These are phyloP conservation scores for Xylariaceae sp. DNA, from an alignment of 2,329 filamentous ascomycete genomes.

Conservation along the genomic window DNA sequence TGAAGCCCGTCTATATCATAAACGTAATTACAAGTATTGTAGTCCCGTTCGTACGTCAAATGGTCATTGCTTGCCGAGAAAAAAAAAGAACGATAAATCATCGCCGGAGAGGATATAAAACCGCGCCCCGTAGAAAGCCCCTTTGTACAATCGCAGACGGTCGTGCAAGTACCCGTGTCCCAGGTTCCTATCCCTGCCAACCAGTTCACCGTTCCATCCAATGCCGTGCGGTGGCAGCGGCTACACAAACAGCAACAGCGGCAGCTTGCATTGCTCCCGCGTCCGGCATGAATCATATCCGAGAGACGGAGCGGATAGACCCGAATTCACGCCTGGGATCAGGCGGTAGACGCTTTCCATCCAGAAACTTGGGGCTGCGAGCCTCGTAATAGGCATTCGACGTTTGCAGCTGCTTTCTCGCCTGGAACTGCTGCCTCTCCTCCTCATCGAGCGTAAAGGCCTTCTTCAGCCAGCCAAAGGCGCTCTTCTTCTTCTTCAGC, in stretches of 20 bases:
- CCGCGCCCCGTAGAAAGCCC: too few species aligned
- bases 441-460: constrained; percentile 63
- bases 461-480: constrained; percentile 66
- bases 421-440: constrained; percentile 57
- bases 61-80: too few species aligned
- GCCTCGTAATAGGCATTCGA: constrained; percentile 48
- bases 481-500: constrained; percentile 60
- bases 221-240: not conserved
- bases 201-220: constrained; percentile 8
- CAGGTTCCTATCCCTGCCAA: not conserved
- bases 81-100: too few species aligned
- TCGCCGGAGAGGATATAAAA: too few species aligned
- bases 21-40: too few species aligned
- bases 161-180: too few species aligned
- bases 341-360: constrained; percentile 45
- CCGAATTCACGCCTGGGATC: constrained; percentile 19
- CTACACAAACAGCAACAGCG: constrained; percentile 8
- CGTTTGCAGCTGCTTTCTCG: constrained; percentile 44
- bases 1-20: too few species aligned
- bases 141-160: too few species aligned
- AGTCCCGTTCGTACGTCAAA: too few species aligned
- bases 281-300: constrained; percentile 2
- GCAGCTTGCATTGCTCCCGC: not conserved
- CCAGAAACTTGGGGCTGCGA: constrained; percentile 51
- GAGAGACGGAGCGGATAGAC: constrained; percentile 13